A percentile compares a stretch with the other conserved stretches of the same genome.
Evolutionary conservation across 129 eudicot genomes (phyloP).

Genomic region (Escallonia rubra): DNA sequence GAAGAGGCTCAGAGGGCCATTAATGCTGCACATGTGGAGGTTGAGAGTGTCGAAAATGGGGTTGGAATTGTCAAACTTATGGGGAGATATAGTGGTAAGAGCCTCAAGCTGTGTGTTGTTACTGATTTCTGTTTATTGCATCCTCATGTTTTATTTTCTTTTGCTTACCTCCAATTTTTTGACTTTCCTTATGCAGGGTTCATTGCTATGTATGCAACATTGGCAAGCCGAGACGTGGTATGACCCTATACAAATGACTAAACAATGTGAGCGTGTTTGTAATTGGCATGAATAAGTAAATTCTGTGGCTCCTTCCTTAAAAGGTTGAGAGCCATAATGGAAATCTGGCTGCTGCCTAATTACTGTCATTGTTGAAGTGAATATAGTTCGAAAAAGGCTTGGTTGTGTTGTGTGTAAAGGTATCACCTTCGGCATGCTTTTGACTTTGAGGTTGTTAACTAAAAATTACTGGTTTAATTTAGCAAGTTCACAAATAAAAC

Average conservation of each 20-base stretch:
- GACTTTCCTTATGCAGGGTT: conserved; percentile 46
- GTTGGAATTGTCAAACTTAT: conserved; percentile 88
- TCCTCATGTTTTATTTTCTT: neutral
- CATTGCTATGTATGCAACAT: conserved; percentile 79
- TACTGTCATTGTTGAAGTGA: no score
- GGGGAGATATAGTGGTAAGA: conserved; percentile 85
- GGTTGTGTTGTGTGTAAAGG: no score
- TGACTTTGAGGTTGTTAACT: no score
- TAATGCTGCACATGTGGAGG: conserved; percentile 98
- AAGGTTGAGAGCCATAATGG: no score
- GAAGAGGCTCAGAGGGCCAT: conserved; percentile 99
- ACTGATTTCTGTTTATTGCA: conserved; percentile 1
- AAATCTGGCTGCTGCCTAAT: no score
- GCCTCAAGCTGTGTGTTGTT: conserved; percentile 2
- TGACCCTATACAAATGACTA: conserved; percentile 15
- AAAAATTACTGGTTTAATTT: no score
- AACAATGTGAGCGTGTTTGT: no score
- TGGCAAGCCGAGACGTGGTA: conserved; percentile 92
- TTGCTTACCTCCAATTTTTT: conserved; percentile 8
- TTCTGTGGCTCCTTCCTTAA: no score
- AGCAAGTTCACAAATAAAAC: no score
- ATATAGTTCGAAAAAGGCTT: no score
- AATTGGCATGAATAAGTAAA: no score
- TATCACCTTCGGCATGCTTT: no score
- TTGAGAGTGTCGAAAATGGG: conserved; percentile 87